Conservation (phyloP, 2,329 filamentous ascomycete genomes). For the Penicillium sp. region DNA sequence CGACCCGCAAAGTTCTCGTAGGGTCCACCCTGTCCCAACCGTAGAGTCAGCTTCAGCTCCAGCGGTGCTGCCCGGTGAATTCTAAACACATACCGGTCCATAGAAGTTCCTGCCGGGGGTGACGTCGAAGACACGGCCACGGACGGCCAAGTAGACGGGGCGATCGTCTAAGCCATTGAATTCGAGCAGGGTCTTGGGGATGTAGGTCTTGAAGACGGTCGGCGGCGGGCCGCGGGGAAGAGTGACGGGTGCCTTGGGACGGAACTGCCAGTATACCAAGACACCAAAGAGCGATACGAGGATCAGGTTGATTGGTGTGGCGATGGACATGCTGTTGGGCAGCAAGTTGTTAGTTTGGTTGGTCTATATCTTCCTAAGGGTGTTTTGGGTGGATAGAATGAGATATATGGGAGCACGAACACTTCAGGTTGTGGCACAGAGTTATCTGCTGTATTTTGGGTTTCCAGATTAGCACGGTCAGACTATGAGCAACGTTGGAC, state of each 20-base stretch:
- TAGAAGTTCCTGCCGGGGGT: constrained; percentile 87
- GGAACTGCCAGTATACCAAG: constrained; percentile 59
- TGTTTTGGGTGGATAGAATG: neutral
- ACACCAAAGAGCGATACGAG: constrained; percentile 59
- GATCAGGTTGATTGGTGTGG: constrained; percentile 61
- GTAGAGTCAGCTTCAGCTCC: constrained; percentile 5
- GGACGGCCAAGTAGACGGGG: constrained; percentile 88
- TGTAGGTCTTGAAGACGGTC: constrained; percentile 83
- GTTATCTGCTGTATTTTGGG: constrained; percentile 16
- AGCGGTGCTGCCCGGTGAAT: neutral
- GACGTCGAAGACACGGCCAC: constrained; percentile 89
- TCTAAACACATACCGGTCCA: constrained; percentile 59
- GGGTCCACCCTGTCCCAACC: constrained; percentile 64
- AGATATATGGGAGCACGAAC: constrained; percentile 25
- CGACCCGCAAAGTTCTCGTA: constrained; percentile 95
- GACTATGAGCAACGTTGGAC: neutral
- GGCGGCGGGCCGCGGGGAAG: constrained; percentile 60
- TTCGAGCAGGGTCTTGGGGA: constrained; percentile 76
- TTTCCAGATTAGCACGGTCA: constrained; percentile 13
- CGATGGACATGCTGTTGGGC: constrained; percentile 47
- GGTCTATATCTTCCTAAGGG: neutral
- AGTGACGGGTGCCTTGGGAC: constrained; percentile 51
- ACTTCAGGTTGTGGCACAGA: constrained; percentile 36
- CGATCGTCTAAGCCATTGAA: constrained; percentile 73
- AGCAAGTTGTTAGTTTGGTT: constrained; percentile 5